phyloP scores from a whole-genome alignment of 2,329 filamentous ascomycete species.

The Penicillium sp. region DNA sequence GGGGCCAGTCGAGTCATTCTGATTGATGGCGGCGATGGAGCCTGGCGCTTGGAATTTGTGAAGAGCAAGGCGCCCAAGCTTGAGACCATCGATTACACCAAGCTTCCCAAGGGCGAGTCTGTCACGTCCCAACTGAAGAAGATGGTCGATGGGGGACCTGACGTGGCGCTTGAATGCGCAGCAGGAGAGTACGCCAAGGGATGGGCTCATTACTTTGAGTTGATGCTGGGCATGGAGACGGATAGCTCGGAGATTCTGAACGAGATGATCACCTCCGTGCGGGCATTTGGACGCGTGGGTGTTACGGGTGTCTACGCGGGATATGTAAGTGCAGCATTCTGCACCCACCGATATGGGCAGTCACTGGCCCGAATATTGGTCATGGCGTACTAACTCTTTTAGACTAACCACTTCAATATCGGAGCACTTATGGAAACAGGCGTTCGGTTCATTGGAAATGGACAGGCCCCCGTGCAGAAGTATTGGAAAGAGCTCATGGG shows the following conservation, averaged over 20 bases:
- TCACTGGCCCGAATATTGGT: not conserved
- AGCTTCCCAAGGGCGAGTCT: slow-evolving; percentile 61
- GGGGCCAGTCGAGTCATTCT: slow-evolving; percentile 76
- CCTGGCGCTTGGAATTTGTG: slow-evolving; percentile 67
- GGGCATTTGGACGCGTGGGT: slow-evolving; percentile 66
- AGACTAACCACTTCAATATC: slow-evolving; percentile 73
- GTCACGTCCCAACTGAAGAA: slow-evolving; percentile 74
- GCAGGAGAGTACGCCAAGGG: slow-evolving; percentile 65
- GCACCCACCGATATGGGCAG: not conserved
- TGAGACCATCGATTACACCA: slow-evolving; percentile 69
- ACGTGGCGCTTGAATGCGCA: slow-evolving; percentile 70
- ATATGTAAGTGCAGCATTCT: slow-evolving; percentile 47
- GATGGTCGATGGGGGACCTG: slow-evolving; percentile 71
- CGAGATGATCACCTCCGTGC: slow-evolving; percentile 54
- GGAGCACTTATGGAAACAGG: slow-evolving; percentile 82
- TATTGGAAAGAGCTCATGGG: slow-evolving; percentile 77
- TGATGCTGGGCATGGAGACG: slow-evolving; percentile 70
- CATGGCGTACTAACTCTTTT: not conserved
- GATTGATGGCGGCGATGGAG: slow-evolving; percentile 68
- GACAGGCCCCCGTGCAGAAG: slow-evolving; percentile 71
- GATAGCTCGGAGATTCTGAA: slow-evolving; percentile 71
- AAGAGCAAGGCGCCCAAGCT: slow-evolving; percentile 65
- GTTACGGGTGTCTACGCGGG: slow-evolving; percentile 72
- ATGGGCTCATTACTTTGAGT: slow-evolving; percentile 62
- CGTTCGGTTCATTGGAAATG: slow-evolving; percentile 70